phyloP scores from a whole-genome alignment of 208 protist genomes.

The Acanthamoeba royreba region DNA sequence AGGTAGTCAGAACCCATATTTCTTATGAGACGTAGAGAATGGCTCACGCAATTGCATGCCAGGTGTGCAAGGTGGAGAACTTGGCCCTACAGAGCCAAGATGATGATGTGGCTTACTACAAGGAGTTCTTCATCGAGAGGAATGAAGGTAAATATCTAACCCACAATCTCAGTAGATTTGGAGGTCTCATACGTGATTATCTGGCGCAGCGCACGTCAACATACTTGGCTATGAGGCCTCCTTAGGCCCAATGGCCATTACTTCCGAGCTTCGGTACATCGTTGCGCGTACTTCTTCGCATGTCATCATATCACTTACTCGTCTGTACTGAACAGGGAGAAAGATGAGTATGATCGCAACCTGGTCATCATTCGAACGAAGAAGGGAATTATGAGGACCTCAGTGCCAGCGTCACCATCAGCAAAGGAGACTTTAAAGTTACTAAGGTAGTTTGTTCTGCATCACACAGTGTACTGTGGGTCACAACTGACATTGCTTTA shows the following conservation, averaged over 20 bases:
- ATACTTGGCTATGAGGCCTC: not conserved
- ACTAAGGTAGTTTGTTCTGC: too few relatives aligned
- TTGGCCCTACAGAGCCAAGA: not conserved
- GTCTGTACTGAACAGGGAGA: not conserved
- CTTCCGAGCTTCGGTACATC: not conserved
- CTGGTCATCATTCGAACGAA: not conserved
- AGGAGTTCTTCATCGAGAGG: not conserved
- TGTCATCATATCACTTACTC: not conserved
- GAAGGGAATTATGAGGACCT: not conserved
- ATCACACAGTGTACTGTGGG: too few relatives aligned
- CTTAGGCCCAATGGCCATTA: not conserved
- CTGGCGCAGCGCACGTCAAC: not conserved
- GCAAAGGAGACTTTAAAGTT: not conserved
- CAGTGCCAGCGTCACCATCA: not conserved
- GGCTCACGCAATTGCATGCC: not conserved
- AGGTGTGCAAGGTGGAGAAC: not conserved
- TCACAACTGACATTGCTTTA: too few relatives aligned
- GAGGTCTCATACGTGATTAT: not conserved
- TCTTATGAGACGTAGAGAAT: not conserved
- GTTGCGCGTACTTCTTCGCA: not conserved
- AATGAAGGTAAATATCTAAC: not conserved
- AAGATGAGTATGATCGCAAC: not conserved
- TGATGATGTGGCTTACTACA: not conserved
- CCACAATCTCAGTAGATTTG: not conserved
- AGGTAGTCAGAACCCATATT: not conserved